Conservation (phyloP, 2,329 filamentous ascomycete species). For the Epichloe baconii region DNA sequence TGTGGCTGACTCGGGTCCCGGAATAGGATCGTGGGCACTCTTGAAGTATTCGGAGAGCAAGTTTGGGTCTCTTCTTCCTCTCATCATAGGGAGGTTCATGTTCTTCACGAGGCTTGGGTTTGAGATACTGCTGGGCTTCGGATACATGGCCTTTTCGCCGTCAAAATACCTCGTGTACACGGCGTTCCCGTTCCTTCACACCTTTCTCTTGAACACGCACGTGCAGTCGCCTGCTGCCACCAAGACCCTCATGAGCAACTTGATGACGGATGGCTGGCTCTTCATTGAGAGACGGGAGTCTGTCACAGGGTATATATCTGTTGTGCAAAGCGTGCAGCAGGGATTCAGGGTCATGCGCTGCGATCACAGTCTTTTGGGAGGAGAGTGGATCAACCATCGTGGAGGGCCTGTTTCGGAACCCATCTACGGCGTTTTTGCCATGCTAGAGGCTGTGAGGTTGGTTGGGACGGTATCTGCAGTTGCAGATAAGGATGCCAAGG, state of each 20-base stretch:
- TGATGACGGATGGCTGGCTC: conserved; percentile 55
- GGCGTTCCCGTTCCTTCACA: conserved; percentile 61
- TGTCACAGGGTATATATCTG: conserved; percentile 81
- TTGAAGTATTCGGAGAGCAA: conserved; percentile 40
- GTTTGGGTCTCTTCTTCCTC: conserved; percentile 27
- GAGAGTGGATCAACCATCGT: conserved; percentile 61
- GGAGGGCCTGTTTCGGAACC: conserved; percentile 58
- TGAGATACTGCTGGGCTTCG: conserved; percentile 51
- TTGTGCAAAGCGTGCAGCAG: conserved; percentile 60
- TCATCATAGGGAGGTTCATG: conserved; percentile 46
- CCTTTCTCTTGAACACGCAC: conserved; percentile 61
- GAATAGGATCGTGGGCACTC: conserved; percentile 52
- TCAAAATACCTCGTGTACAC: conserved; percentile 54
- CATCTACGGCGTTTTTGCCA: conserved; percentile 91
- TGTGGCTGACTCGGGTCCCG: conserved; percentile 49
- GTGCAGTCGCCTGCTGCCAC: conserved; percentile 48
- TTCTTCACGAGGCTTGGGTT: conserved; percentile 59
- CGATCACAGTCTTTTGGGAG: conserved; percentile 87
- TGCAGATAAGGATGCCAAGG: conserved; percentile 55
- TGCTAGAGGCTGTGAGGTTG: conserved; percentile 82
- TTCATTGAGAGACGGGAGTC: conserved; percentile 76
- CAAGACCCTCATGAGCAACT: conserved; percentile 48
- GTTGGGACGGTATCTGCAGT: conserved; percentile 45
- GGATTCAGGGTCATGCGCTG: conserved; percentile 77
- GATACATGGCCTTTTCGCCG: conserved; percentile 54